Percentiles rank a stretch among this genome's conserved stretches.
phyloP scores from a whole-genome alignment of 371 early-diverging fungal species.

The Conidiobolus incongruus region DNA sequence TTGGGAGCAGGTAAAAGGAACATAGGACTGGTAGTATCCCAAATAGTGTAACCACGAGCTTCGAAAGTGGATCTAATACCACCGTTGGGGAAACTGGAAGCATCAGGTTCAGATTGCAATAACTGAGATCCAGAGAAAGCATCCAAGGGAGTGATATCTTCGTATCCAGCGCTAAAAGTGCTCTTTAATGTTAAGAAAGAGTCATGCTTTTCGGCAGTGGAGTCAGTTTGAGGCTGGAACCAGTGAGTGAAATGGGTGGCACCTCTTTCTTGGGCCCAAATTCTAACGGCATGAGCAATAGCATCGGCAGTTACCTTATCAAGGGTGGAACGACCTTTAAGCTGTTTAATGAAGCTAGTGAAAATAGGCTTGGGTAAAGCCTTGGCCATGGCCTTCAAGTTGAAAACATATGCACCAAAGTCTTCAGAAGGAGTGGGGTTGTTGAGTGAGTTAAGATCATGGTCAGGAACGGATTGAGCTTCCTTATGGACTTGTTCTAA shows the following conservation, averaged over 20 bases:
- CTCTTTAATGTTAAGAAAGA: constrained; percentile 76
- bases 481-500: background rate
- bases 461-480: background rate
- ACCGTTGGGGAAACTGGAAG: constrained; percentile 97
- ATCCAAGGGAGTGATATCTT: constrained; percentile 49
- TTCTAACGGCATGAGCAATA: constrained; percentile 87
- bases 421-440: constrained; percentile 48
- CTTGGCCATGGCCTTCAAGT: constrained; percentile 59
- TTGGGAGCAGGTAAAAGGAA: constrained; percentile 84
- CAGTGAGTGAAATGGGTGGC: constrained; percentile 97
- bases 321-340: constrained; percentile 61
- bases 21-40: constrained; percentile 95
- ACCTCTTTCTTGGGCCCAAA: constrained; percentile 88
- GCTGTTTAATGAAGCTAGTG: constrained; percentile 68
- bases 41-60: constrained; percentile 97
- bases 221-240: constrained; percentile 97
- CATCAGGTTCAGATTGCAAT: constrained; percentile 96
- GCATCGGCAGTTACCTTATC: constrained; percentile 90
- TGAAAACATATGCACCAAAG: constrained; percentile 82
- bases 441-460: background rate
- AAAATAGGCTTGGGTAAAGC: constrained; percentile 88
- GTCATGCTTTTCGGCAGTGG: constrained; percentile 98
- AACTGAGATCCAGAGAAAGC: constrained; percentile 89
- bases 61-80: constrained; percentile 96
- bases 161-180: constrained; percentile 27